Evolutionary conservation across 73 alveolate genomes (phyloP), one percentile per base, ranked within the genome.

Genomic region (Breviolum minutum): DNA sequence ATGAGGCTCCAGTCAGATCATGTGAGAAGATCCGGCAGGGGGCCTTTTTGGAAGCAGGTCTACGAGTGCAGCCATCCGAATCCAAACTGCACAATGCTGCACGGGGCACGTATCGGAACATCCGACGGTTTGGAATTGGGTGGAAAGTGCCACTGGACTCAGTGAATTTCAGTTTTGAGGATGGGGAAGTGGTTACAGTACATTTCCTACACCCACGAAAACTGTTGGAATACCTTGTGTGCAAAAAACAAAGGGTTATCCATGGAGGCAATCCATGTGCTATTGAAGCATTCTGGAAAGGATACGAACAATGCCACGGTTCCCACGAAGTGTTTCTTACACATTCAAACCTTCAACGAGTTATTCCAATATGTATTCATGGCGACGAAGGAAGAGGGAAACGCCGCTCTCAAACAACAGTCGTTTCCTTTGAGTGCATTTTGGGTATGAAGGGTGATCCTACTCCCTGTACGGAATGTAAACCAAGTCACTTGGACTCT

Each of bases 331-430:
- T 27, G 17, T 77, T n/a, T 77, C 10, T 20, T 19, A 27, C 61
- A 11, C 86, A 77, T 77, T 60, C 63, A 14, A 27, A 19, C 24
- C 20, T 77, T 6, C 63, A 20, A 10, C 63, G 27, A 7, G 86
- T 77, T 63, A 19, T 77, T 10, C 86, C 86, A 16, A 17, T 77
- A 27, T 8, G 27, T 27, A 7, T 77, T 20, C 86, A 77, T 27
- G 86, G 86, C 8, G 86, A 77, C 20, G 86, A 77, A 27, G 86
- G 86, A 8, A 19, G 63, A 27, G 86, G 86, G 20, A 77, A 77
- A 77, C 86, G 86, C 20, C 86, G 86, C 13, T 19, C 86, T 6
- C 9, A 17, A 6, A 77, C 86, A 60, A 77, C 63, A 20, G 63
- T 27, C 86, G 20, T 27, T 27, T 14, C 54, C 8, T 7, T 19